phyloP scores from a whole-genome alignment of 1,139 yeast species.

The Pichia sp. region DNA sequence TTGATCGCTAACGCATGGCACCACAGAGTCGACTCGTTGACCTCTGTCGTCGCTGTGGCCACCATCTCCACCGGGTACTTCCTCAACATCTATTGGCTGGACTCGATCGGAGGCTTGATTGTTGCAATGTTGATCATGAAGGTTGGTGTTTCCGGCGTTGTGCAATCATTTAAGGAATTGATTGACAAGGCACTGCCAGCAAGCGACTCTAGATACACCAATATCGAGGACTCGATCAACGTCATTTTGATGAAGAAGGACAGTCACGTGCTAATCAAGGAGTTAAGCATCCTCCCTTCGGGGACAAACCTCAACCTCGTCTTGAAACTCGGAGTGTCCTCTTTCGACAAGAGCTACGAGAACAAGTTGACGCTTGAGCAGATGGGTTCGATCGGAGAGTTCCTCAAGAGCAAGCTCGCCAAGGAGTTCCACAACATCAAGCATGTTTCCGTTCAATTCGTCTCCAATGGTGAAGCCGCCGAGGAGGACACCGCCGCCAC shows the following conservation, averaged over 20 bases:
- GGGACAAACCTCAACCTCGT: constrained; percentile 62
- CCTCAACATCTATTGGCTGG: constrained; percentile 76
- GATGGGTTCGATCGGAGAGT: constrained; percentile 42
- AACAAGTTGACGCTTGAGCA: constrained; percentile 42
- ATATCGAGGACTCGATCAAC: constrained; percentile 37
- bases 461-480: constrained; percentile 18
- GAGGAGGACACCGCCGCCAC: too few species aligned
- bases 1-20: constrained; percentile 98
- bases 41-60: constrained; percentile 83
- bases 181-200: constrained; percentile 55
- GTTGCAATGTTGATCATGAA: constrained; percentile 77
- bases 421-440: constrained; percentile 34
- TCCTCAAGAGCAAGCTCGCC: constrained; percentile 31
- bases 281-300: constrained; percentile 56
- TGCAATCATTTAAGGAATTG: constrained; percentile 66
- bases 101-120: constrained; percentile 83
- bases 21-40: constrained; percentile 91
- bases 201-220: constrained; percentile 39
- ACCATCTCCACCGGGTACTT: constrained; percentile 85
- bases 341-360: constrained; percentile 38
- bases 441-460: constrained; percentile 35
- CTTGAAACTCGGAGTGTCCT: constrained; percentile 39
- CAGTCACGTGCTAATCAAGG: constrained; percentile 37
- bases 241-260: constrained; percentile 36
- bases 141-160: constrained; percentile 79